Evolutionary conservation across 192 early-diverging fungal genomes (phyloP).

Genomic region (Blastocladiella britannica): DNA sequence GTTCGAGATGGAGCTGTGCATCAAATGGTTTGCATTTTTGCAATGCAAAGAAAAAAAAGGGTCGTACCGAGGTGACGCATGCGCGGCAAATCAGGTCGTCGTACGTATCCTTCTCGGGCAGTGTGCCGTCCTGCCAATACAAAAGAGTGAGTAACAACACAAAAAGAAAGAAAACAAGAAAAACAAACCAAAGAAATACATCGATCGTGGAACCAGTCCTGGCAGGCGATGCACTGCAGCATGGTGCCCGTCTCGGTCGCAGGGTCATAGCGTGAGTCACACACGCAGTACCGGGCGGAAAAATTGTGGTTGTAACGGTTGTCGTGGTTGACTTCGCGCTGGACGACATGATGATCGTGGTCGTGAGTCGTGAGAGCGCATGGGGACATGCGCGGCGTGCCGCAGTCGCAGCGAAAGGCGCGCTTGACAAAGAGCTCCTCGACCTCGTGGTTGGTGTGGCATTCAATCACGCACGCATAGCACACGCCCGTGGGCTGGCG

Average conservation of each 20-base stretch:
- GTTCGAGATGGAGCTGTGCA: not conserved
- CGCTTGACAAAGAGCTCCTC: constrained; percentile 72
- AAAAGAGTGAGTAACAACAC: not conserved
- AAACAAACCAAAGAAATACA: constrained; percentile 38
- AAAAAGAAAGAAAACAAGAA: constrained; percentile 5
- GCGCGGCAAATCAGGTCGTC: constrained; percentile 10
- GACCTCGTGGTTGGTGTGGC: constrained; percentile 47
- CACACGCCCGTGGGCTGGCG: constrained; percentile 40
- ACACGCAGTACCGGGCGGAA: constrained; percentile 65
- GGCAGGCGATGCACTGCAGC: constrained; percentile 68
- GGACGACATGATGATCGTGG: not conserved
- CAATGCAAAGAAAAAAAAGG: constrained; percentile 4
- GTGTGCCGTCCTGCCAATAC: not conserved
- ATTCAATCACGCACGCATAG: constrained; percentile 37
- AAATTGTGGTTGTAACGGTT: constrained; percentile 78
- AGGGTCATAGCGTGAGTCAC: constrained; percentile 52
- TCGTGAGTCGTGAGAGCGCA: not conserved
- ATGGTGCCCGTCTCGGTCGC: constrained; percentile 49
- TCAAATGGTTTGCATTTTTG: constrained; percentile 2
- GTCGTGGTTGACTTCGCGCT: constrained; percentile 21
- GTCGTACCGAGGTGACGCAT: constrained; percentile 10
- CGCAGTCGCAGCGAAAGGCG: constrained; percentile 78
- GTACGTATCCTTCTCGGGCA: not conserved
- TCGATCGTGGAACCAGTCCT: constrained; percentile 62
- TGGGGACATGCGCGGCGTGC: constrained; percentile 27